phyloP scores from a whole-genome alignment of 2,329 filamentous ascomycete genomes.

The Chaetomium sp. region DNA sequence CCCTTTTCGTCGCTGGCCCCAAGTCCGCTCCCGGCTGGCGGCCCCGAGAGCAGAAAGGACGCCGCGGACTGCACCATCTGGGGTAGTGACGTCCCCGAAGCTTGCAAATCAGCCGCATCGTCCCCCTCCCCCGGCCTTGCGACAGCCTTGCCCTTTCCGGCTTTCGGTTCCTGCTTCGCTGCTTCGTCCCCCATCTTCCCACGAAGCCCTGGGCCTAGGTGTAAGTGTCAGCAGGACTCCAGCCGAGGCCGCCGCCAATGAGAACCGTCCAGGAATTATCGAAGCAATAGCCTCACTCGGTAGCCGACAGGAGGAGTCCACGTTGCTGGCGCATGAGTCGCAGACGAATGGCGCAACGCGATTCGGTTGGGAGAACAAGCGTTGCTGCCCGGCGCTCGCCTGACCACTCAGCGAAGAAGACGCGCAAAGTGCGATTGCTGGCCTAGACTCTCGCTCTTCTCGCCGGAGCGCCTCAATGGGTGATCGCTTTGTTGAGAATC shows the following conservation, averaged over 20 bases:
- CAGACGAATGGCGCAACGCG: constrained; percentile 2
- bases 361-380: not conserved
- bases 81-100: constrained; percentile 11
- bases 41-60: constrained; percentile 22
- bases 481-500: too few relatives aligned
- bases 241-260: not conserved
- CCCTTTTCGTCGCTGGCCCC: constrained; percentile 18
- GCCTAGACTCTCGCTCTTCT: too few relatives aligned
- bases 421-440: too few relatives aligned
- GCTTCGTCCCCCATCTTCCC: constrained; percentile 7
- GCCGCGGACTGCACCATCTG: constrained; percentile 27
- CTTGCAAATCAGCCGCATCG: not conserved
- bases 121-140: not conserved
- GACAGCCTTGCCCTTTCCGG: constrained; percentile 11
- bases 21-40: constrained; percentile 12
- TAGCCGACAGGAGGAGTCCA: constrained; percentile 9
- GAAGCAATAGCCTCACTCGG: not conserved
- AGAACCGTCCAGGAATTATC: not conserved
- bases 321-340: constrained; percentile 6
- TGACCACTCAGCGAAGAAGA: not conserved
- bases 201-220: not conserved
- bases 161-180: constrained; percentile 3
- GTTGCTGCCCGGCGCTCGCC: constrained; percentile 5
- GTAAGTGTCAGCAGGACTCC: not conserved
- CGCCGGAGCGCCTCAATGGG: too few relatives aligned